Base-by-base conservation (phyloP, 306 rosid genomes). In the Corylus avellana region DNA sequence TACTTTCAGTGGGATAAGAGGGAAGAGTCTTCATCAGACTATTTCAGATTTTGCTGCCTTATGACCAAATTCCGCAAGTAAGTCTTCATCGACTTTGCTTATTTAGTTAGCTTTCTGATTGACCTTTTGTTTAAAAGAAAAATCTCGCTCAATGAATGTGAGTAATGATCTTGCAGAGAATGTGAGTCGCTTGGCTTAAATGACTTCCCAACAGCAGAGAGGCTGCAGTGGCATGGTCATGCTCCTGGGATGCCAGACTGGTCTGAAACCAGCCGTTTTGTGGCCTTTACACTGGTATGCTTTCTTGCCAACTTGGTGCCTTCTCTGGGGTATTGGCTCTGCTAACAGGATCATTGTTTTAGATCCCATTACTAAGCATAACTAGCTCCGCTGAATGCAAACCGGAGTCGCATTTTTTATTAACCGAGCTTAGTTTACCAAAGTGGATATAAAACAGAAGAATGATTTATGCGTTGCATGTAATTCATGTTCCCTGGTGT, bases 181-280 rank as follows among this genome's bases (percentile, higher is more conserved):
- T 91, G 98, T 61, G 97, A 91, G 84, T 91, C 98, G 7, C 91
- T 93, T 44, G 93, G 97, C 80, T 79, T 93, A 77, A 80, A 87
- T 58, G 96, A 93, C 85, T 95, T 91, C 80, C 97, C 99, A 22
- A 95, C 98, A 16, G 89, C 98, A 51, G 83, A 88, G 87, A 90
- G 96, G 88, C 88, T 95, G 79, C 97, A 89, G 84, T 95, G 98
- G 99, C 99, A 95, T 78, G 99, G 99, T 58, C 94, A 81, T 81
- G 75, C 89, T 87, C 99, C 97, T 47, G 90, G 82, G 81, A 57
- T 17, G 72, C 99, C 98, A 73, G 90, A 93, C 84, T 95, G 99
- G 99, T 90, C 98, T 71, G 66, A 83, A 86, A 86, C 79, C 66
- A 91, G 98, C 85, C 99, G 97, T 74, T 93, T 90, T 76, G 98